Evolutionary conservation across 2,329 filamentous ascomycete genomes (phyloP).

Genomic region (Botryotinia globosa): DNA sequence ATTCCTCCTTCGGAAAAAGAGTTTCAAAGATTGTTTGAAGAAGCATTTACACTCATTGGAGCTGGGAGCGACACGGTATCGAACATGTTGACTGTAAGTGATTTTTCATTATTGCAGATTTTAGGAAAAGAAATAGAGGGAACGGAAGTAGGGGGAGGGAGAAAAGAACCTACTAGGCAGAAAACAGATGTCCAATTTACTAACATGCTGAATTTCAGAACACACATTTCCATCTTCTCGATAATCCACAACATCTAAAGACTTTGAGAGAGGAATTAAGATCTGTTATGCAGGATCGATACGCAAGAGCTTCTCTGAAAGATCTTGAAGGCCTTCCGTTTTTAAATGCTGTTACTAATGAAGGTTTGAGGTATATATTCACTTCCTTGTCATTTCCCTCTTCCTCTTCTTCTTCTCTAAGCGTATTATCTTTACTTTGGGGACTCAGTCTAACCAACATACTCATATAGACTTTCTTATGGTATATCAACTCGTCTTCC

Average conservation of each 20-base stretch:
- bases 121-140: neutral
- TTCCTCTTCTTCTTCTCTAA: neutral
- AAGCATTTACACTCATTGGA: slow-evolving; percentile 28
- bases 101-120: neutral
- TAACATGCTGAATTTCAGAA: neutral
- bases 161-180: neutral
- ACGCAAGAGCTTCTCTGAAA: slow-evolving; percentile 18
- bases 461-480: slow-evolving; percentile 22
- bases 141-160: neutral
- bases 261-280: slow-evolving; percentile 27
- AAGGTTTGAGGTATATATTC: slow-evolving; percentile 24
- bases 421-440: neutral
- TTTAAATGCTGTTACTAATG: slow-evolving; percentile 23
- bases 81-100: slow-evolving; percentile 19
- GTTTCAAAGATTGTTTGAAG: slow-evolving; percentile 25
- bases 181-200: neutral
- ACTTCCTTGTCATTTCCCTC: neutral
- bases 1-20: slow-evolving; percentile 25
- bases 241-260: slow-evolving; percentile 23
- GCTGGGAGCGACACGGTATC: slow-evolving; percentile 29
- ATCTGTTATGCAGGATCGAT: slow-evolving; percentile 13
- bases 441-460: neutral
- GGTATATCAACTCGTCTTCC: slow-evolving; percentile 24
- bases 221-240: slow-evolving; percentile 26
- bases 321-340: slow-evolving; percentile 27